Evolutionary conservation across 805 yeast species (phyloP), one percentile per base, ranked within the genome.

Genomic region (Blastobotrys robertii): DNA sequence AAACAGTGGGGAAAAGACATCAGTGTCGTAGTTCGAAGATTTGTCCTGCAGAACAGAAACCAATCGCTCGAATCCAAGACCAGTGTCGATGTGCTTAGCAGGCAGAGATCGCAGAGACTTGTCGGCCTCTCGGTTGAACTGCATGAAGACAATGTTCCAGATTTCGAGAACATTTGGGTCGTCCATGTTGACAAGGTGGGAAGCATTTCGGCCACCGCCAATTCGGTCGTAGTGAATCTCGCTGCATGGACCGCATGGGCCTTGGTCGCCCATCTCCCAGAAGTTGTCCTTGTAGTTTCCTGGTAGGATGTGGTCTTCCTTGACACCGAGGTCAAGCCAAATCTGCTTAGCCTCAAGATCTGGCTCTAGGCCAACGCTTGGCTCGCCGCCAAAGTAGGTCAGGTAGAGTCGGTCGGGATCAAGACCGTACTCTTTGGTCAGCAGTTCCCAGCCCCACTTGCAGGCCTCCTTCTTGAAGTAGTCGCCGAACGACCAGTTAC

Each of bases 221-320:
- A 92, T 87, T 68, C 98, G 80, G 66, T 92, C 99, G 64, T 86
- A 92, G 66, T 92, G 99, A 54, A 92, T 76, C 67, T 92, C 99
- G 16, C 95, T 83, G 69, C 98, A 94, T 41, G 99, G 99, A 50
- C 99, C 99, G 72, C 99, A 92, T 39, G 99, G 99, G 53, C 99
- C 99, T 70, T 90, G 97, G 60, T 94, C 99, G 57, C 99, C 99
- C 99, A 92, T 92, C 71, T 92, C 99, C 99, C 99, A 92, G 67
- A 92, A 92, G 68, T 92, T 92, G 64, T 92, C 99, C 59, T 79
- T 70, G 42, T 80, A 84, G 53, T 79, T 69, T 45, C 99, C 99
- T 14, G 96, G 95, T 52, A 92, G 70, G 54, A 92, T 90, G 62
- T 87, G 97, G 61, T 81, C 88, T 53, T 85, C 95, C 30, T 80